phyloP scores from a whole-genome alignment of 202 grass and related monocot species.

The Eragrostis tef region DNA sequence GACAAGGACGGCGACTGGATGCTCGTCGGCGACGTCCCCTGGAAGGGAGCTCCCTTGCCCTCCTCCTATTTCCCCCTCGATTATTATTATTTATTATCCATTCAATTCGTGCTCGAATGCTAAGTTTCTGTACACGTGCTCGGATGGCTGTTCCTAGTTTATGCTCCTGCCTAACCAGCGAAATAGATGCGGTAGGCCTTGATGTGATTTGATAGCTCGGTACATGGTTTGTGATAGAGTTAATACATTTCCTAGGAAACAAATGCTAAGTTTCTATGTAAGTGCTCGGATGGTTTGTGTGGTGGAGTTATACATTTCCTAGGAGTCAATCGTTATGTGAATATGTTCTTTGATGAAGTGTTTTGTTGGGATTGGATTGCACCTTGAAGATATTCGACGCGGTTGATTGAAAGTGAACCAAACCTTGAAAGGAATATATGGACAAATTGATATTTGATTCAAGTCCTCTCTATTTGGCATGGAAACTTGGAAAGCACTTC shows the following conservation, averaged over 20 bases:
- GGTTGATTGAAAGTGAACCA: background rate
- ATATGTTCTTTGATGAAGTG: background rate
- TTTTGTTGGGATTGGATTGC: constrained; percentile 19
- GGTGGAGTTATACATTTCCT: background rate
- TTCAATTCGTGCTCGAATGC: background rate
- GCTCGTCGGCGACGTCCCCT: constrained; percentile 96
- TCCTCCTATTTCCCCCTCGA: background rate
- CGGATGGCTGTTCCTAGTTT: background rate
- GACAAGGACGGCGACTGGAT: constrained; percentile 99
- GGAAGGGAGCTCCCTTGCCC: constrained; percentile 73
- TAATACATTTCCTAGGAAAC: background rate
- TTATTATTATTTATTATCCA: too few species aligned
- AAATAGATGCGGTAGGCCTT: constrained; percentile 6
- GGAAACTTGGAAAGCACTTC: background rate
- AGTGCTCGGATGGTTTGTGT: background rate
- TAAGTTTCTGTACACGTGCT: background rate
- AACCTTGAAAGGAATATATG: background rate
- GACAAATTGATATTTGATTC: background rate
- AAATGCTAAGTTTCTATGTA: background rate
- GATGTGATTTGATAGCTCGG: background rate
- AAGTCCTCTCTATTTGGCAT: background rate
- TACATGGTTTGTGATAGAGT: background rate
- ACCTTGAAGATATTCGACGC: background rate
- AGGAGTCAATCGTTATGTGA: background rate
- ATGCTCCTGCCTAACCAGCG: background rate